Evolutionary conservation across 441 rosid species (phyloP), one percentile per base, ranked within the genome.

Genomic region (Pelargonium citronellum): DNA sequence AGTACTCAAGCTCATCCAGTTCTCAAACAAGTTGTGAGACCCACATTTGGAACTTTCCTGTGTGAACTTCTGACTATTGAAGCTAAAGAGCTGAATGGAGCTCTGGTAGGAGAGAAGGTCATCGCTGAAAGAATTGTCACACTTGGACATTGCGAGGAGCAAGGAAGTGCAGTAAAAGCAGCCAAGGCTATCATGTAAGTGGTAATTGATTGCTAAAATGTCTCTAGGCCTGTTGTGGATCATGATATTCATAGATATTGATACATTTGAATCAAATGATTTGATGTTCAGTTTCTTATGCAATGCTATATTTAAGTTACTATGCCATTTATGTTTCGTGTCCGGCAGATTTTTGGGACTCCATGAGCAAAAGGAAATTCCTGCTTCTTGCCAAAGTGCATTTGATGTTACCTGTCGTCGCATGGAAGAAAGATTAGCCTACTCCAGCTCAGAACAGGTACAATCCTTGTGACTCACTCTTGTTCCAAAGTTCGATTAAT

Each of bases 401-500:
- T 89, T 94, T n/a, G 92, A 81, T 46, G 89, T 89, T 66, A 83
- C 82, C 72, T 90, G 97, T 72, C 82, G 76, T 73, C 69, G 81
- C 43, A 94, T 94, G 99, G 97, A 94, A 87, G 90, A 86, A 83
- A 88, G 81, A 76, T 80, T 94, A 75, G 83, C 86, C 34, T 94
- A 91, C 75, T 81, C 90, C 4, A 67, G 83, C 81, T 72, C 81
- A 49, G 99, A 94, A 78, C 88, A 90, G 95, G 98, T 93, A 80
- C 67, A 24, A 66, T 47, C 43, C 30, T 71, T 62, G 17, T 51
- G 16, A 15, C 5, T 51, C 58, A 51, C n/a, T 51, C 58, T 51
- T 51, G 1, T 51, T 51, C n/a, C 19, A 4, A 30, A 0, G 57
- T 2, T 51, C n/a, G 17, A 51, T n/a, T 53, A 53, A n/a, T 15